A percentile compares a stretch with the other conserved stretches of the same genome.
These are phyloP conservation scores for Phalaenopsis equestris DNA, from an alignment of 106 monocot genomes.

Conservation along the genomic window DNA sequence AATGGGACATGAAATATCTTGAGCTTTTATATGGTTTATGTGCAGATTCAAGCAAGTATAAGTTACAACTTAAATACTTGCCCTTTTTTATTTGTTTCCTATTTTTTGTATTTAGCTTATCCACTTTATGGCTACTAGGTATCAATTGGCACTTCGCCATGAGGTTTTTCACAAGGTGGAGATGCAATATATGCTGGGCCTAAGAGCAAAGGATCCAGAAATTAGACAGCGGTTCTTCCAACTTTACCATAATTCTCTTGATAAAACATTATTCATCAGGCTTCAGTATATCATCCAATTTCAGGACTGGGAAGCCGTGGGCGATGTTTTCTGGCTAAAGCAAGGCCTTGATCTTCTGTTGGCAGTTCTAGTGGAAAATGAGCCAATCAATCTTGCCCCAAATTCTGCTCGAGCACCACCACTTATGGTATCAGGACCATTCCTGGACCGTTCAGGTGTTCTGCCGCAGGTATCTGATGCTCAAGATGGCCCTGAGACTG, in stretches of 20 bases:
- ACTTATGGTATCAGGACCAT: slow-evolving; percentile 49
- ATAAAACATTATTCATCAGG: slow-evolving; percentile 60
- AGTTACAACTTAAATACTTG: background rate
- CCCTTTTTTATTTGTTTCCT: background rate
- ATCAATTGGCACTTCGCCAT: slow-evolving; percentile 58
- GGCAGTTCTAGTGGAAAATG: slow-evolving; percentile 87
- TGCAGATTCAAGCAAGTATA: slow-evolving; percentile 86
- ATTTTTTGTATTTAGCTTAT: background rate
- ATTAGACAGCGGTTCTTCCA: slow-evolving; percentile 71
- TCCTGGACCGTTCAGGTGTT: slow-evolving; percentile 36
- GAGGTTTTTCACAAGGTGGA: slow-evolving; percentile 95
- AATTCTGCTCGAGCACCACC: slow-evolving; percentile 86
- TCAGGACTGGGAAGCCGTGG: slow-evolving; percentile 97
- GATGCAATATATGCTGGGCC: slow-evolving; percentile 89
- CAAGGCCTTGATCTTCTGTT: slow-evolving; percentile 94
- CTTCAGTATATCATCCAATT: slow-evolving; percentile 91
- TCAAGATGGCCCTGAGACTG: slow-evolving; percentile 36
- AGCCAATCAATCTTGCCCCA: slow-evolving; percentile 81
- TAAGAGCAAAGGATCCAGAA: slow-evolving; percentile 90
- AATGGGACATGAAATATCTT: slow-evolving; percentile 93
- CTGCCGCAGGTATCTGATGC: slow-evolving; percentile 38
- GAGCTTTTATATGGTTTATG: slow-evolving; percentile 90
- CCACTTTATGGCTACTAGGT: slow-evolving; percentile 30
- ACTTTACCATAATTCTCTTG: slow-evolving; percentile 81
- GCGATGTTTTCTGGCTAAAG: slow-evolving; percentile 97